A percentile compares a stretch with the other conserved stretches of the same genome.
These are phyloP conservation scores for Coemansia guatemalensis DNA, from an alignment of 192 early-diverging fungal genomes.

Conservation along the genomic window DNA sequence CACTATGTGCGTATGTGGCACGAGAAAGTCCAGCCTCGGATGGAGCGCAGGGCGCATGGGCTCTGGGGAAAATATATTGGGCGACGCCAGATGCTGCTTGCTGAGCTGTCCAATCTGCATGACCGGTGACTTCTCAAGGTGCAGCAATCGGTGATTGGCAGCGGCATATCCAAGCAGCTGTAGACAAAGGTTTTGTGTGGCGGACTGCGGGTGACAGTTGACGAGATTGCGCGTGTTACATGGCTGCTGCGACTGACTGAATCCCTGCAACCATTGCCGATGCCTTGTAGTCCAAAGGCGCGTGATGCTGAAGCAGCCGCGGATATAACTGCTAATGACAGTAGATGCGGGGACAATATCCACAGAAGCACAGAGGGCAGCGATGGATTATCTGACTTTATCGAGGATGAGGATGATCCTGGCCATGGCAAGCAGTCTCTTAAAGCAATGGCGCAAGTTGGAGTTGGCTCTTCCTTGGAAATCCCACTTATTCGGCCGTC, in stretches of 20 bases:
- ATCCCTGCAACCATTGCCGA: slow-evolving; percentile 12
- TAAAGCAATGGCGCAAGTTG: too few relatives aligned
- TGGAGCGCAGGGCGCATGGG: too few relatives aligned
- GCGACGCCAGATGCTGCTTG: too few relatives aligned
- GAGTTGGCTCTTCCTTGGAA: neutral
- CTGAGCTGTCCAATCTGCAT: slow-evolving; percentile 3
- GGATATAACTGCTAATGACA: too few relatives aligned
- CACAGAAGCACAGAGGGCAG: too few relatives aligned
- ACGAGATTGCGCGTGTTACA: slow-evolving; percentile 14
- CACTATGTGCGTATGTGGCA: too few relatives aligned
- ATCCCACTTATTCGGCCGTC: neutral
- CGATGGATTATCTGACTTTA: slow-evolving; percentile 51
- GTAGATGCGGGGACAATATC: too few relatives aligned
- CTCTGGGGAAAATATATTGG: too few relatives aligned
- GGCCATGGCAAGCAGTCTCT: neutral
- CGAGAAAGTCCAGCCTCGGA: too few relatives aligned
- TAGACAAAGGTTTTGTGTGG: slow-evolving; percentile 13
- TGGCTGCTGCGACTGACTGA: too few relatives aligned
- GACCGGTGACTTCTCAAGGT: slow-evolving; percentile 16
- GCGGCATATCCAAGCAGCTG: too few relatives aligned
- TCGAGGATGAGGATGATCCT: slow-evolving; percentile 39
- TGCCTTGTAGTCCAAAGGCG: neutral
- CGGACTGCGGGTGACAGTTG: slow-evolving; percentile 13
- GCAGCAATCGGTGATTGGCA: too few relatives aligned
- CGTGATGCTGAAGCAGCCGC: neutral